phyloP scores from a whole-genome alignment of 352 stramenopile genomes.

The Pythium phragmitis region DNA sequence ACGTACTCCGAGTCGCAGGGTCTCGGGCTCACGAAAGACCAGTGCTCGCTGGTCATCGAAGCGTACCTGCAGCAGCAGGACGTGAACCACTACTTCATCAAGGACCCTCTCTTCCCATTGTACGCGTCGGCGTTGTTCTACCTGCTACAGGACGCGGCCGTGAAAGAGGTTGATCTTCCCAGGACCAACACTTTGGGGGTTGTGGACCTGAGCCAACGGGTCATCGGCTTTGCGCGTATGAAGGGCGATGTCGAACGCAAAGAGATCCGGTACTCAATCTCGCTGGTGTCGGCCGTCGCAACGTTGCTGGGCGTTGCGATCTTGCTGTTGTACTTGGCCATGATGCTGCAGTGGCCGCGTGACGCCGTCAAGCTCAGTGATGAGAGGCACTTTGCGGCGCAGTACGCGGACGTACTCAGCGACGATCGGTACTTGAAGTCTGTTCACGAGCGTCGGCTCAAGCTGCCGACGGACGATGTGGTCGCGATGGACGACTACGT shows the following conservation, averaged over 20 bases:
- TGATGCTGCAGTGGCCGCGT: conserved; percentile 34
- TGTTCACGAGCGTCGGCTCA: conserved; percentile 11
- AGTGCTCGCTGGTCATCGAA: conserved; percentile 43
- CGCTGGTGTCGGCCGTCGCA: conserved; percentile 35
- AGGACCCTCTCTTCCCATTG: conserved; percentile 40
- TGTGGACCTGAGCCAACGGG: conserved; percentile 7
- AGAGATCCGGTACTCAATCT: conserved; percentile 50
- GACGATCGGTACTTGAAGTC: conserved; percentile 38
- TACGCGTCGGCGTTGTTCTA: conserved; percentile 57
- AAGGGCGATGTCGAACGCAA: conserved; percentile 39
- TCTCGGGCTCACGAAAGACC: background rate
- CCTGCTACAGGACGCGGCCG: conserved; percentile 42
- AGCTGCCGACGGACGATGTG: conserved; percentile 11
- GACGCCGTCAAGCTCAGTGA: conserved; percentile 34
- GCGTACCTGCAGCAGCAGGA: conserved; percentile 44
- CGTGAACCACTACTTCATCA: conserved; percentile 43
- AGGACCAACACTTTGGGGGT: background rate
- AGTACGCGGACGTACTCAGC: conserved; percentile 34
- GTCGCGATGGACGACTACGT: conserved; percentile 25
- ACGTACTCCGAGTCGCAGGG: conserved; percentile 1
- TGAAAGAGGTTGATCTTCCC: conserved; percentile 21
- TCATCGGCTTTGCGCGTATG: conserved; percentile 31
- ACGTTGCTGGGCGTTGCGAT: conserved; percentile 39
- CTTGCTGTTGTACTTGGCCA: conserved; percentile 30
- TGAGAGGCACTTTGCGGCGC: conserved; percentile 28